Percentiles rank a stretch among this genome's conserved stretches.
Conservation (phyloP, 2,329 filamentous ascomycete genomes). For the Rutstroemia sp. region DNA sequence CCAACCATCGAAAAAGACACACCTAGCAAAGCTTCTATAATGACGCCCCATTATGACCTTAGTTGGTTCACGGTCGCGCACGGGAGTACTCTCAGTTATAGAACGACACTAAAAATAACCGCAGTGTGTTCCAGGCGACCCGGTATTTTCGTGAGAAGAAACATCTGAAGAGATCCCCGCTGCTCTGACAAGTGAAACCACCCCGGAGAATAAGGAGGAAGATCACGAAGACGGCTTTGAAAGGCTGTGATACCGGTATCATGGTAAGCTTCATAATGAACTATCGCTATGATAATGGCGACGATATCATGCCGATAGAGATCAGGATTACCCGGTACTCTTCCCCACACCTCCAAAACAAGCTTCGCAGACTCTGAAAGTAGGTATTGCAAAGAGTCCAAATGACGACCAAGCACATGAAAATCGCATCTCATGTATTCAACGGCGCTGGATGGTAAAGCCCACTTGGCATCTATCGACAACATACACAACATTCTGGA, state of each 20-base stretch:
- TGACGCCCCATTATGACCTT: too few species aligned
- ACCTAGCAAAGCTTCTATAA: too few species aligned
- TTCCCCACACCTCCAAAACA: not conserved
- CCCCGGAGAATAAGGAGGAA: not conserved
- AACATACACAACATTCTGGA: constrained; percentile 30
- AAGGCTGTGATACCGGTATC: constrained; percentile 17
- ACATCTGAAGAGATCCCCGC: not conserved
- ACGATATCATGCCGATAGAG: constrained; percentile 35
- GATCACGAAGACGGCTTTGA: constrained; percentile 7
- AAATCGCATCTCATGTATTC: constrained; percentile 32
- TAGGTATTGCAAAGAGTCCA: constrained; percentile 25
- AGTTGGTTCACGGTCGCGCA: too few species aligned
- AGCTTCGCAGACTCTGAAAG: not conserved
- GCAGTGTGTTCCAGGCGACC: not conserved
- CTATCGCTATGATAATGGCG: constrained; percentile 35
- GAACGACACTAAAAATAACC: too few species aligned
- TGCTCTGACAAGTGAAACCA: not conserved
- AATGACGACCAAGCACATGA: constrained; percentile 37
- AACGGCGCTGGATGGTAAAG: constrained; percentile 16
- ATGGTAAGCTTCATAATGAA: constrained; percentile 18
- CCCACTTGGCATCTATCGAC: constrained; percentile 15
- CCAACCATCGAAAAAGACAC: not conserved
- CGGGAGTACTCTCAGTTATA: too few species aligned
- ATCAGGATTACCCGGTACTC: constrained; percentile 29
- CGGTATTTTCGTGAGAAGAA: not conserved